phyloP scores from a whole-genome alignment of 805 yeast genomes.

The Millerozyma miso region DNA sequence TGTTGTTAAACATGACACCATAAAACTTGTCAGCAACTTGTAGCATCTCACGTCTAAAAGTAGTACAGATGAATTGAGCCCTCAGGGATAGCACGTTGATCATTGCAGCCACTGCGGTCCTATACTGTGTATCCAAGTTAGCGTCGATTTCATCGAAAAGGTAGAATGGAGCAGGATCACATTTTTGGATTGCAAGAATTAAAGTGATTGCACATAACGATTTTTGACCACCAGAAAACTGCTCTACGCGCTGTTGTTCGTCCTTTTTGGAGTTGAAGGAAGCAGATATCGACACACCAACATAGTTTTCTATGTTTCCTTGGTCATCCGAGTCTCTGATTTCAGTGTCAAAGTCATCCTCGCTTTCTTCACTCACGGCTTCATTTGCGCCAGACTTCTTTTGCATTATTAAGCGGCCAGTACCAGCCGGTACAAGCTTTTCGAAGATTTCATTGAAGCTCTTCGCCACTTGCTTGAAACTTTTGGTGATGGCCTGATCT shows the following conservation, averaged over 20 bases:
- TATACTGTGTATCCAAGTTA: slow-evolving; percentile 85
- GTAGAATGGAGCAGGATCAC: slow-evolving; percentile 97
- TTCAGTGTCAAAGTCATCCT: slow-evolving; percentile 6
- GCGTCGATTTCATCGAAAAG: slow-evolving; percentile 97
- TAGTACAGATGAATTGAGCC: slow-evolving; percentile 94
- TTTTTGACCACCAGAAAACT: slow-evolving; percentile 94
- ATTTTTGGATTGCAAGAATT: slow-evolving; percentile 87
- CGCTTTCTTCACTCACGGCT: slow-evolving; percentile 20
- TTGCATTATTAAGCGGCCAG: slow-evolving; percentile 69
- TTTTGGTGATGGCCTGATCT: slow-evolving; percentile 72
- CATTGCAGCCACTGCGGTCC: slow-evolving; percentile 79
- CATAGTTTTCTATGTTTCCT: slow-evolving; percentile 49
- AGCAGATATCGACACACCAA: slow-evolving; percentile 82
- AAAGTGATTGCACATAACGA: slow-evolving; percentile 94
- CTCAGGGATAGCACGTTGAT: slow-evolving; percentile 57
- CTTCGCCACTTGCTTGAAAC: slow-evolving; percentile 71
- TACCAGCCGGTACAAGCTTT: slow-evolving; percentile 77
- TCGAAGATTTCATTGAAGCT: slow-evolving; percentile 75
- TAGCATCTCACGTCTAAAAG: slow-evolving; percentile 91
- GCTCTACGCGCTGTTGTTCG: slow-evolving; percentile 85
- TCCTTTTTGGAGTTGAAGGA: slow-evolving; percentile 83
- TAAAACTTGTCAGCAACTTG: slow-evolving; percentile 81
- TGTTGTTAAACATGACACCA: slow-evolving; percentile 81
- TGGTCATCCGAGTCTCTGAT: slow-evolving; percentile 8
- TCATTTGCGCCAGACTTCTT: slow-evolving; percentile 23